Evolutionary conservation across 805 yeast genomes (phyloP).

Genomic region (Danielozyma ontarioensis): DNA sequence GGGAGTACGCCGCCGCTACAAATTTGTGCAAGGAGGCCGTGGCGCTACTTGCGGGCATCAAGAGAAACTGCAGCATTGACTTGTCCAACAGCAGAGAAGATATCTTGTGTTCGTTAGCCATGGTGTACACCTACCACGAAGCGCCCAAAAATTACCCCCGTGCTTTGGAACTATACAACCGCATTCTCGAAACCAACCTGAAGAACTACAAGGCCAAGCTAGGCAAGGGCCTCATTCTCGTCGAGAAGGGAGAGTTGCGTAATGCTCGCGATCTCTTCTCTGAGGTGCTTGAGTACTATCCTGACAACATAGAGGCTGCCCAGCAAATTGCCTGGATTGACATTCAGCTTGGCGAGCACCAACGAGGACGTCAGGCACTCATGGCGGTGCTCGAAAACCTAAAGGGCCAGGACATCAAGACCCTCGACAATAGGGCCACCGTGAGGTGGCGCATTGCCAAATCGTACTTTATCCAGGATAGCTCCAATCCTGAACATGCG

Average conservation of each 20-base stretch:
- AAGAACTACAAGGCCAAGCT: conserved; percentile 57
- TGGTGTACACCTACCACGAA: conserved; percentile 76
- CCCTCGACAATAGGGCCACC: conserved; percentile 53
- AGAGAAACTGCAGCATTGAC: conserved; percentile 41
- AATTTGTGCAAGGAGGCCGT: conserved; percentile 59
- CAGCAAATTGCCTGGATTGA: conserved; percentile 78
- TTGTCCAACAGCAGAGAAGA: conserved; percentile 52
- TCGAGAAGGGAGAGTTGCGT: conserved; percentile 55
- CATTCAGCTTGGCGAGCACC: conserved; percentile 46
- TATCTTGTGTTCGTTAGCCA: conserved; percentile 62
- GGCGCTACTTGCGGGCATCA: conserved; percentile 44
- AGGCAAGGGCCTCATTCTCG: conserved; percentile 76
- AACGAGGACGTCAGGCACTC: conserved; percentile 50
- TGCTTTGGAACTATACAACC: conserved; percentile 69
- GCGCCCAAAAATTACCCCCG: conserved; percentile 82
- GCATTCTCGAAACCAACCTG: conserved; percentile 40
- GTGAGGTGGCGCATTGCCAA: conserved; percentile 72
- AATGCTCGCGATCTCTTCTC: conserved; percentile 52
- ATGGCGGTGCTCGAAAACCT: conserved; percentile 35
- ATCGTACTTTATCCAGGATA: conserved; percentile 41
- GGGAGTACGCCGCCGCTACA: conserved; percentile 61
- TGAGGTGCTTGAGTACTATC: conserved; percentile 43
- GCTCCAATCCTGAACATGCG: conserved; percentile 14
- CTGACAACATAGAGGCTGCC: conserved; percentile 54
- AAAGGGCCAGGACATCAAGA: conserved; percentile 47